Evolutionary conservation across 352 stramenopile genomes (phyloP).

Genomic region (Phytopythium vexans): DNA sequence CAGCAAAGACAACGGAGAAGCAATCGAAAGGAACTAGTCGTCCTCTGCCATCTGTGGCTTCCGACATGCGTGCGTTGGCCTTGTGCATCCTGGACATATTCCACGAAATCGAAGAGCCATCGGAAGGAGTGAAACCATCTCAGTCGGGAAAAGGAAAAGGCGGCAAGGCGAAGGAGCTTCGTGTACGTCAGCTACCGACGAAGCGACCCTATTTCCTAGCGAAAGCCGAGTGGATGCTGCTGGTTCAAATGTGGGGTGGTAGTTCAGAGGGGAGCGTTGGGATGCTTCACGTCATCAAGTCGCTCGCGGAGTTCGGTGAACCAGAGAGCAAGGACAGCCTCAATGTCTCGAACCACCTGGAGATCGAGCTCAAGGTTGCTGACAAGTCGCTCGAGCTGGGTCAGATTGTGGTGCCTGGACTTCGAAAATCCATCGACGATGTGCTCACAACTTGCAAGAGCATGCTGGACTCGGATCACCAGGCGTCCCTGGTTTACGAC

Average conservation of each 20-base stretch:
- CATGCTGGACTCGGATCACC: background rate
- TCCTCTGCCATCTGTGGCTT: background rate
- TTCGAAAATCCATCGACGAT: background rate
- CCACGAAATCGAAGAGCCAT: no score
- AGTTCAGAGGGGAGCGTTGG: background rate
- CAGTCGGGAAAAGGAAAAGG: no score
- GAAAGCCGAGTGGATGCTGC: background rate
- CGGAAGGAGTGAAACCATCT: no score
- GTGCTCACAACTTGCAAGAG: background rate
- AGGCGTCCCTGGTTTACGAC: background rate
- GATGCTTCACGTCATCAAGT: conserved; percentile 1
- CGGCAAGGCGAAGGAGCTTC: no score
- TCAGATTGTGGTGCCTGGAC: background rate
- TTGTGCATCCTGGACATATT: no score
- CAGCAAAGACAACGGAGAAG: background rate
- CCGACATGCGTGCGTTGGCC: no score
- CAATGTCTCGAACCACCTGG: background rate
- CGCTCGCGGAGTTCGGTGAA: background rate
- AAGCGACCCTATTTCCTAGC: background rate
- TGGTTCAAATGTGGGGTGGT: background rate
- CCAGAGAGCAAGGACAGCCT: background rate
- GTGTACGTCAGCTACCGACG: no score
- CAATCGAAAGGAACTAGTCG: background rate
- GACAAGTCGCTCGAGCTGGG: background rate
- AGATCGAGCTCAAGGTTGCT: background rate